Evolutionary conservation across 2,329 filamentous ascomycete species (phyloP), one percentile per base, ranked within the genome.

Genomic region (Gnomoniopsis sp.): DNA sequence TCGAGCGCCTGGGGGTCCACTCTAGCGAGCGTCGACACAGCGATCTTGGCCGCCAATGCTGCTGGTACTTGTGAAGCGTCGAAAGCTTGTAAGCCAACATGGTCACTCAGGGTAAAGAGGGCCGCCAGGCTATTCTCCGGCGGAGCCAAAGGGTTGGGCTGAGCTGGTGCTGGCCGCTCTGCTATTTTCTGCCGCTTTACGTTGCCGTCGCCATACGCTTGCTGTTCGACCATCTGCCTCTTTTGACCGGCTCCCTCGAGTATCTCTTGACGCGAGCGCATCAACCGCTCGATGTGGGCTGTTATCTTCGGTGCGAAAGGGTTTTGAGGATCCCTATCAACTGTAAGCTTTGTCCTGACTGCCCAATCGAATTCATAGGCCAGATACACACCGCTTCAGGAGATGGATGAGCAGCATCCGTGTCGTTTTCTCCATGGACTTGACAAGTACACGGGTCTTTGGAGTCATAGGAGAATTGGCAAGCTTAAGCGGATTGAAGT

Each of bases 351-450:
- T 19, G 22, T 36, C n/a, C n/a, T 36, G 38, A 14, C n/a, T 2
- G 19, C n/a, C 2, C 22, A 17, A 21, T 21, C 12, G 17, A 1
- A 4, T 23, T 63, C 72, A 64, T 23, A 44, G 50, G 50, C 6
- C 7, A 17, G 21, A 19, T 21, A 62, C 79, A 65, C 79, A 90
- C 88, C 86, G 84, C 76, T 93, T 93, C 65, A 89, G 79, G 55
- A 96, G 78, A 73, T 97, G 93, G 55, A 93, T 83, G 43, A 98
- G 80, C 49, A 99, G 77, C 65, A 92, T 86, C 67, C 92, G 85
- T 3, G 90, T 90, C 23, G 95, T 99, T 70, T 96, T 91, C 72
- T 97, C 93, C 86, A 99, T 95, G 6, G 93, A 98, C 73, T 88
- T 91, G 62, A 96, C 83, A 66, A 93, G 85, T 60, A 99, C 88